Conservation (phyloP, 345 rosid species). For the Odontarrhena argentea region DNA sequence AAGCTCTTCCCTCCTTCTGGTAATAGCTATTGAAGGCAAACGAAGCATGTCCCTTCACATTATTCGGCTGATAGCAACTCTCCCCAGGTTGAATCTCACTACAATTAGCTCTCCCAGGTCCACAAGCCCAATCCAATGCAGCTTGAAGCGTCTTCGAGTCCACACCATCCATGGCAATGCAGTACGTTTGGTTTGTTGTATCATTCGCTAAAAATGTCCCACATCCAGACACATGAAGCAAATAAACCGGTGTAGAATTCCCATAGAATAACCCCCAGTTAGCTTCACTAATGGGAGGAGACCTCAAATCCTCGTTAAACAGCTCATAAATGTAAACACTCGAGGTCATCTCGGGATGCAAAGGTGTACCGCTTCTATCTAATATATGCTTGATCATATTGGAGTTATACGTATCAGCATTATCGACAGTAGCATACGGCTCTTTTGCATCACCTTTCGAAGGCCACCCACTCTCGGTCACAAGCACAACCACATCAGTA, state of each 20-base stretch:
- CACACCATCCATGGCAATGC: slow-evolving; percentile 70
- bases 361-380: slow-evolving; percentile 76
- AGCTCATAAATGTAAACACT: slow-evolving; percentile 80
- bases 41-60: slow-evolving; percentile 83
- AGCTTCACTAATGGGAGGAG: slow-evolving; percentile 78
- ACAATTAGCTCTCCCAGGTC: slow-evolving; percentile 87
- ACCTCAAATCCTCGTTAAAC: slow-evolving; percentile 86
- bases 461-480: slow-evolving; percentile 94
- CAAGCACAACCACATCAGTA: slow-evolving; percentile 76
- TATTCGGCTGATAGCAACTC: slow-evolving; percentile 83
- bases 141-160: slow-evolving; percentile 79
- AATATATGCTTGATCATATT: slow-evolving; percentile 90
- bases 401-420: slow-evolving; percentile 87
- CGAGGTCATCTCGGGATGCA: slow-evolving; percentile 81
- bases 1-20: slow-evolving; percentile 72
- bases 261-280: slow-evolving; percentile 91
- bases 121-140: slow-evolving; percentile 98
- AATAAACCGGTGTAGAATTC: slow-evolving; percentile 77
- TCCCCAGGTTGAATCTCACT: slow-evolving; percentile 95
- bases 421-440: slow-evolving; percentile 81
- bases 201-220: slow-evolving; percentile 88
- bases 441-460: slow-evolving; percentile 77
- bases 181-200: slow-evolving; percentile 88
- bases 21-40: slow-evolving; percentile 98
- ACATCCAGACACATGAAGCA: slow-evolving; percentile 92